These are phyloP conservation scores for Jamesozyma hellenica DNA, from an alignment of 805 yeast species.

Conservation along the genomic window DNA sequence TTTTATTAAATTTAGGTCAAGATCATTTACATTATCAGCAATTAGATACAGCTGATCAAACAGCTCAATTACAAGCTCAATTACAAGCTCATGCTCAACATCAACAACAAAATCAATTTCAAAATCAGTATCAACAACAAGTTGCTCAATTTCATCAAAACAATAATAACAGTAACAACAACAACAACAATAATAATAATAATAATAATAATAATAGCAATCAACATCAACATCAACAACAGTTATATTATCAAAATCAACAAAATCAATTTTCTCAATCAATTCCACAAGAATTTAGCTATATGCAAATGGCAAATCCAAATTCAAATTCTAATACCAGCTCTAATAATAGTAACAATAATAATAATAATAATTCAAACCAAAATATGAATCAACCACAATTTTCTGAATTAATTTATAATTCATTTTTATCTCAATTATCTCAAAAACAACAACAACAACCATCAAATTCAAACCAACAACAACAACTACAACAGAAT, in stretches of 20 bases:
- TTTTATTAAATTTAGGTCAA: conserved; percentile 5
- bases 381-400: conserved; percentile 20
- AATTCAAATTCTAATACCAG: conserved; percentile 3
- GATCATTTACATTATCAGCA: conserved; percentile 22
- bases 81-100: conserved; percentile 8
- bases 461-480: conserved; percentile 20
- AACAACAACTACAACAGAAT: conserved; percentile 17
- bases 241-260: too few species aligned
- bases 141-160: too few species aligned
- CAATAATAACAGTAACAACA: conserved; percentile 9
- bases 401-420: conserved; percentile 28
- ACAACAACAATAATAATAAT: too few species aligned
- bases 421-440: conserved; percentile 26
- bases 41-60: conserved; percentile 12
- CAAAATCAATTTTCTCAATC: conserved; percentile 4
- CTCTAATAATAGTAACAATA: neutral
- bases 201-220: too few species aligned
- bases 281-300: conserved; percentile 16
- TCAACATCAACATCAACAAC: conserved; percentile 7
- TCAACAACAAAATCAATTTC: conserved; percentile 10
- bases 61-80: conserved; percentile 13
- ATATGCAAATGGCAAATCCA: conserved; percentile 8
- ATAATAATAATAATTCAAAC: neutral
- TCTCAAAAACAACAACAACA: conserved; percentile 21
- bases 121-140: neutral